Conservation (phyloP, 108 stramenopile species). For the Pseudonitzschia multiseries region DNA sequence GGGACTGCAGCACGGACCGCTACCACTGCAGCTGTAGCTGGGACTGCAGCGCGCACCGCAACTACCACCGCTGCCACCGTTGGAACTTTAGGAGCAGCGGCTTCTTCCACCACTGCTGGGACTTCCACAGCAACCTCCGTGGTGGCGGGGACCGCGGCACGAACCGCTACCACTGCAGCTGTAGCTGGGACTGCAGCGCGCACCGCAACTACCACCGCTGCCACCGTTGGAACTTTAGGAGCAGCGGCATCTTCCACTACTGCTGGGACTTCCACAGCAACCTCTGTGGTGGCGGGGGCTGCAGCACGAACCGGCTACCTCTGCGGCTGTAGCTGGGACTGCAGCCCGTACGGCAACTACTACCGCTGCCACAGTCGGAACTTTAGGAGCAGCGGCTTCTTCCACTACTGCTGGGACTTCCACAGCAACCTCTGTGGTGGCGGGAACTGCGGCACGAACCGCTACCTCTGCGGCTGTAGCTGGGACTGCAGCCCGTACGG, state of each 20-base stretch:
- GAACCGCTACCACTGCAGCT: slow-evolving; percentile 8
- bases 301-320: background rate
- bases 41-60: background rate
- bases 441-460: background rate
- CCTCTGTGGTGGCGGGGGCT: background rate
- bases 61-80: background rate
- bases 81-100: background rate
- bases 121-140: background rate
- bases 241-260: background rate
- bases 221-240: background rate
- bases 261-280: background rate
- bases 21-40: background rate
- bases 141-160: background rate
- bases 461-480: background rate
- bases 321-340: background rate
- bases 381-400: background rate
- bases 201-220: background rate
- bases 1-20: slow-evolving; percentile 2
- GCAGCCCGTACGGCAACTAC: background rate
- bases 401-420: background rate
- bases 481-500: background rate
- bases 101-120: background rate
- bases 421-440: background rate
- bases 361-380: background rate
- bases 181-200: background rate